Conservation (phyloP, 1,284 basidiomycete species). For the Cryptococcus sp. region DNA sequence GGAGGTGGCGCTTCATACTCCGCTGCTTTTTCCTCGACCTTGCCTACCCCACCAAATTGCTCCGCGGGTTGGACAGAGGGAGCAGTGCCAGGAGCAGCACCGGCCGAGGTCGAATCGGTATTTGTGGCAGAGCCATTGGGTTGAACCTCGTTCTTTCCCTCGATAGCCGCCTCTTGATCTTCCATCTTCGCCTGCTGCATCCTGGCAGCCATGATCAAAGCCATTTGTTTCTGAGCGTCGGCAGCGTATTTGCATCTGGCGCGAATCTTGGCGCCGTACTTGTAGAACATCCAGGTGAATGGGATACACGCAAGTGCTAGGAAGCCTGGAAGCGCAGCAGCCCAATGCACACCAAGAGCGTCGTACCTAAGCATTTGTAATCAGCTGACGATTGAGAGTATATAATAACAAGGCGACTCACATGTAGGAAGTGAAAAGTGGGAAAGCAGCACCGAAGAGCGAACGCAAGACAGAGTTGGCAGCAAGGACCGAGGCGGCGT, state of each 20-base stretch:
- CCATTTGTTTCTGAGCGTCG: conserved; percentile 43
- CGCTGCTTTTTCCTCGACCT: conserved; percentile 10
- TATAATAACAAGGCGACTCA: conserved; percentile 36
- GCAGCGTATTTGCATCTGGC: conserved; percentile 58
- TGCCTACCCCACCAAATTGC: conserved; percentile 19
- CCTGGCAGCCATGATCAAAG: conserved; percentile 41
- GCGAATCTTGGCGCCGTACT: conserved; percentile 62
- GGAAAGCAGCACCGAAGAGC: conserved; percentile 65
- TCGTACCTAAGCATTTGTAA: conserved; percentile 55
- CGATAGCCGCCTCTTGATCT: conserved; percentile 21
- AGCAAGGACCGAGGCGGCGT: conserved; percentile 63
- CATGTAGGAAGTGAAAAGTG: conserved; percentile 57
- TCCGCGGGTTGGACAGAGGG: conserved; percentile 17
- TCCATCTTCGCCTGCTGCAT: conserved; percentile 25
- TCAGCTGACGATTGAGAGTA: too few relatives aligned
- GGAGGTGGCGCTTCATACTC: conserved; percentile 1
- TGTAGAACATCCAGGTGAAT: conserved; percentile 57
- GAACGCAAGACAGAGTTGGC: conserved; percentile 70
- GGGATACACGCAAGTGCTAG: conserved; percentile 63
- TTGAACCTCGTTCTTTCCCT: conserved; percentile 8
- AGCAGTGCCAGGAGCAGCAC: neutral
- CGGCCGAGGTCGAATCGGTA: neutral
- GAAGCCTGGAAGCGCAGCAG: conserved; percentile 65
- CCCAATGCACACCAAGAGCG: conserved; percentile 66
- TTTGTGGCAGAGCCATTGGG: neutral